These are phyloP conservation scores for Psilocybe cubensis DNA, from an alignment of 768 basidiomycete genomes.

Conservation along the genomic window DNA sequence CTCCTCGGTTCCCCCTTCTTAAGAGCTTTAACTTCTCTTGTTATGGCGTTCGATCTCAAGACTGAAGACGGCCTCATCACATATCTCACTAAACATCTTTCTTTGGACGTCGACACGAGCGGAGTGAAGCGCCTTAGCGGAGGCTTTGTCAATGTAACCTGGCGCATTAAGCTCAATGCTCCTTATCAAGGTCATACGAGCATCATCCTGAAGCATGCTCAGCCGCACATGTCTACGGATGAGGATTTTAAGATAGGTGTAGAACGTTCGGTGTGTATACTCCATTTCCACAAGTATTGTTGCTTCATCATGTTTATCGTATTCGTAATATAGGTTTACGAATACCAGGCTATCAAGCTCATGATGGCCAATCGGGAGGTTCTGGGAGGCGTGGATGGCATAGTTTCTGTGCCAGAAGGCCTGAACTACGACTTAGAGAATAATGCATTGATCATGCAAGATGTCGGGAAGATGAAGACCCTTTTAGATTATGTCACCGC, in stretches of 20 bases:
- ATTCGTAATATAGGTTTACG: not conserved
- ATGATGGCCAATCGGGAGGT: not conserved
- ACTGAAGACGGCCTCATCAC: slow-evolving; percentile 1
- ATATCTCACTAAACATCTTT: slow-evolving; percentile 6
- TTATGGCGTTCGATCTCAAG: slow-evolving; percentile 5
- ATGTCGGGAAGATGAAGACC: slow-evolving; percentile 3
- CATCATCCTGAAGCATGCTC: slow-evolving; percentile 10
- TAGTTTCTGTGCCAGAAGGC: not conserved
- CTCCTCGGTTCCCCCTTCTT: not conserved
- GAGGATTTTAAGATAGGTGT: slow-evolving; percentile 9
- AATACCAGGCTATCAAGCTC: slow-evolving; percentile 4
- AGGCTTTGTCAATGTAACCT: slow-evolving; percentile 7
- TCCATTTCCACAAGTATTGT: not conserved
- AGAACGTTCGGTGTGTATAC: slow-evolving; percentile 4
- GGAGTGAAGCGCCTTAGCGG: slow-evolving; percentile 5
- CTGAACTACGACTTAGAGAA: slow-evolving; percentile 3
- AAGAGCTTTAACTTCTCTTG: not conserved
- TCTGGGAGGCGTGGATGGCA: not conserved
- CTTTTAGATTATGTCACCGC: not conserved
- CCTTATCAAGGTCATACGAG: slow-evolving; percentile 8
- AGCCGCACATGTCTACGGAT: slow-evolving; percentile 6
- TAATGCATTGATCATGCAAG: slow-evolving; percentile 9
- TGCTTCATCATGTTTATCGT: not conserved
- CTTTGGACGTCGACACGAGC: not conserved
- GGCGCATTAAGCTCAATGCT: slow-evolving; percentile 2